Evolutionary conservation across 345 rosid species (phyloP), one percentile per base, ranked within the genome.

Genomic region (Brassica nigra): DNA sequence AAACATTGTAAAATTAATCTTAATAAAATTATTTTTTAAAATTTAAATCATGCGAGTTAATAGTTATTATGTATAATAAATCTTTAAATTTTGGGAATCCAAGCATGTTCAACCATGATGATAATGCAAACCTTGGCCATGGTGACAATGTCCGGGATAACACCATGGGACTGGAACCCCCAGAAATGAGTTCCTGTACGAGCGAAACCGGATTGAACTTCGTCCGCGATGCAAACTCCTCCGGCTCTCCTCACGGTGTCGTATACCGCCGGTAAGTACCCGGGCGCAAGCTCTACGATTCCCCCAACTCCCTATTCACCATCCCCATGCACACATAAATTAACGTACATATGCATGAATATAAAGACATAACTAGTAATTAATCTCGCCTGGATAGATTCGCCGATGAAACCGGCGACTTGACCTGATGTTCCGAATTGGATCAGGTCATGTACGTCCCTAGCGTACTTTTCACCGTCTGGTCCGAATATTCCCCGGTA

Each of bases 91-190:
- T 34, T 34, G 37, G 7, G 7, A 57, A 57, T 18, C 9, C 37
- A 78, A 65, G 61, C 52, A 29, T 55, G 5, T 47, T 47, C 2
- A 42, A 18, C 18, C 28, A 58, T 23, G 14, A 58, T 42, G 39
- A 23, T 15, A 12, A 10, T 49, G 11, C 52, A 47, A 57, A 94
- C 98, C 97, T 95, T 95, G 66, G 99, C 97, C 97, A 92, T 87
- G 49, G 99, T 95, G 31, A 95, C 99, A 2, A 95, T 92, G 84
- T 92, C 97, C 39, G 99, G 99, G 75, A 90, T 83, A 66, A 92
- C 97, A 23, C 87, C 94, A 16, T 95, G 97, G 30, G 85, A 62
- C 70, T 90, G 92, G 61, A 95, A 95, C n/a, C 95, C 97, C 97
- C 97, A 95, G 77, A 92, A 92, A 74, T 79, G 33, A 77, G 87